phyloP scores from a whole-genome alignment of 257 asterid genomes.

The Thymus mandschuricus region DNA sequence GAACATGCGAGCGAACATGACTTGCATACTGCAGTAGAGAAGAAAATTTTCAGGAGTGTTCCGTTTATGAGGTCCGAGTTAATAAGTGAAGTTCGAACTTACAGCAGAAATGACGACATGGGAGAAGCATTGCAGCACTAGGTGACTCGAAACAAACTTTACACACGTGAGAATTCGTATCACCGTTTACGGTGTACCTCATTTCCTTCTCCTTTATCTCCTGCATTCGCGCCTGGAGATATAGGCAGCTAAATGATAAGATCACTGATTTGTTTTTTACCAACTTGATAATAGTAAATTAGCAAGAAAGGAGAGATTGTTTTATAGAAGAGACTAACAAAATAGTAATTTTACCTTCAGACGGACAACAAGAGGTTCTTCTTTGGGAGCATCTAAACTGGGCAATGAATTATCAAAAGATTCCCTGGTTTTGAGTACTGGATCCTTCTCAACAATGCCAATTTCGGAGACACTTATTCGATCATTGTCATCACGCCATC shows the following conservation, averaged over 20 bases:
- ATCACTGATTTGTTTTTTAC: neutral
- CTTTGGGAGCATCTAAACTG: slow-evolving; percentile 52
- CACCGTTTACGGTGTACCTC: slow-evolving; percentile 63
- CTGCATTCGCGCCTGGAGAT: slow-evolving; percentile 80
- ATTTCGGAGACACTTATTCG: slow-evolving; percentile 41
- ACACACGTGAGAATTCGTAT: slow-evolving; percentile 81
- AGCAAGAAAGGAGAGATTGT: neutral
- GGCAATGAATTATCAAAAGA: slow-evolving; percentile 38
- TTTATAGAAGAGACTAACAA: neutral
- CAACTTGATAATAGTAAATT: neutral
- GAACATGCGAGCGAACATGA: slow-evolving; percentile 95
- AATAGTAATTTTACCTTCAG: slow-evolving; percentile 56
- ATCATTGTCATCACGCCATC: slow-evolving; percentile 42
- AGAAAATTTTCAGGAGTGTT: slow-evolving; percentile 27
- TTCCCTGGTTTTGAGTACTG: slow-evolving; percentile 36
- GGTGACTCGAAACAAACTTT: slow-evolving; percentile 93
- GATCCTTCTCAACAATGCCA: slow-evolving; percentile 45
- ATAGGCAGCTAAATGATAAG: slow-evolving; percentile 18
- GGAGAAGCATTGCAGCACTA: slow-evolving; percentile 90
- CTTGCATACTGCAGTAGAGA: slow-evolving; percentile 73
- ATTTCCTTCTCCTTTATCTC: slow-evolving; percentile 92
- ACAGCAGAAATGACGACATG: slow-evolving; percentile 98
- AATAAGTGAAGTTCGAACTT: slow-evolving; percentile 40
- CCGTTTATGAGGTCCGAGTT: neutral
- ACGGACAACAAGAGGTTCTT: slow-evolving; percentile 85